Evolutionary conservation across 805 yeast species (phyloP), one percentile per base, ranked within the genome.

Genomic region (Barnettozyma botsteinii): DNA sequence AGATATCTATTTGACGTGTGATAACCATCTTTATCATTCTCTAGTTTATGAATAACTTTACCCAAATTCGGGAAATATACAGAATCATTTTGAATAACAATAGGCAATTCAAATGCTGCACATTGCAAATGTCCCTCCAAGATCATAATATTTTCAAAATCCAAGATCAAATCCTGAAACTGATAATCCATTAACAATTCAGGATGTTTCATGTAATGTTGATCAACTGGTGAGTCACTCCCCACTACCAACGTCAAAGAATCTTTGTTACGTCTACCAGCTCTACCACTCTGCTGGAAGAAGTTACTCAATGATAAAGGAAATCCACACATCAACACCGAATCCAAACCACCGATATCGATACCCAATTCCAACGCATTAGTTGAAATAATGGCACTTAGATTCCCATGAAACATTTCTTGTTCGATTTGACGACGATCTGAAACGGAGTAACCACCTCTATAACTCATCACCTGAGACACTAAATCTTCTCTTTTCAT

Each of bases 221-320:
- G 95, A 60, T 91, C 96, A 2, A 87, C 77, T 0, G 97, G 95
- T 13, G 81, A 79, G 20, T 79, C 76, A 27, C 93, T 83, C 1
- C 89, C 93, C 11, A 93, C 85, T 38, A 84, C 77, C 4, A 93
- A 64, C 0, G 96, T 91, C 55, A 93, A 62, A 4, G 96, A 86
- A 35, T 93, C 97, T 39, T 75, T 74, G 38, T 73, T 76, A 48
- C 96, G 77, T 58, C 99, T 71, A 14, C 99, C 99, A 0, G 96
- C 98, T 55, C 99, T 72, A 27, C 99, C 99, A 66, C 93, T 82
- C 56, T 93, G 98, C 61, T 93, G 99, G 51, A 89, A 86, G 56
- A 93, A 75, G 46, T 87, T 87, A 36, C 94, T 80, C 43, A 88
- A 71, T 38, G 95, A 84, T 17, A 78, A 66, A 0, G 99, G 99